A percentile compares a stretch with the other conserved stretches of the same genome.
These are phyloP conservation scores for Clonostachys byssicola DNA, from an alignment of 2,329 filamentous ascomycete species.

Conservation along the genomic window DNA sequence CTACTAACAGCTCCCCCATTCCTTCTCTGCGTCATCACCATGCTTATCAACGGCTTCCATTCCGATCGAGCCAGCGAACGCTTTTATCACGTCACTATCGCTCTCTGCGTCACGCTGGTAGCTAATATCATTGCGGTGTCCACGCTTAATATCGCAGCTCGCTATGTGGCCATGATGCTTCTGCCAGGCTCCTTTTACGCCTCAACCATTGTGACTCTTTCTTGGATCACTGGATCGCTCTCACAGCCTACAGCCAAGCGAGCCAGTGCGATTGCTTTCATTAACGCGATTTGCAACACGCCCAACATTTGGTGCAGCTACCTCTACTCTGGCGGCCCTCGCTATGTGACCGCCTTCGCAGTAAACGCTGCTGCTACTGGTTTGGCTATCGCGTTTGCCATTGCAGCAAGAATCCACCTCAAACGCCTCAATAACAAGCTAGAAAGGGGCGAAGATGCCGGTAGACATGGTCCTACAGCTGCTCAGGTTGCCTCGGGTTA, in stretches of 20 bases:
- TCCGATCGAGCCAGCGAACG: slow-evolving; percentile 43
- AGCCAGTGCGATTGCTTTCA: slow-evolving; percentile 61
- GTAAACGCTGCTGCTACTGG: slow-evolving; percentile 17
- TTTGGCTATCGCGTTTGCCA: slow-evolving; percentile 16
- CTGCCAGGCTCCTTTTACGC: slow-evolving; percentile 27
- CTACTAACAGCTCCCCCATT: slow-evolving; percentile 11
- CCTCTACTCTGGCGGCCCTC: slow-evolving; percentile 41
- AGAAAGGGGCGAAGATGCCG: slow-evolving; percentile 13
- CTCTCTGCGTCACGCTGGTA: slow-evolving; percentile 39
- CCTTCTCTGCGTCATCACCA: slow-evolving; percentile 17
- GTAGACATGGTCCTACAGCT: slow-evolving; percentile 17
- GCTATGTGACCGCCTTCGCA: slow-evolving; percentile 12
- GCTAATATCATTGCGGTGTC: slow-evolving; percentile 29
- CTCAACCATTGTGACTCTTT: slow-evolving; percentile 19
- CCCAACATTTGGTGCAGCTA: slow-evolving; percentile 59
- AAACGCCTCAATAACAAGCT: slow-evolving; percentile 16
- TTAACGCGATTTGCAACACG: slow-evolving; percentile 56
- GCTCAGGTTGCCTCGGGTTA: slow-evolving; percentile 17
- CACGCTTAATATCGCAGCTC: slow-evolving; percentile 29
- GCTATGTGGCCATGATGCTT: slow-evolving; percentile 24
- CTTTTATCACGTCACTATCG: slow-evolving; percentile 43
- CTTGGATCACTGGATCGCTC: slow-evolving; percentile 11
- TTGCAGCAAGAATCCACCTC: slow-evolving; percentile 10
- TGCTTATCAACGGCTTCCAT: slow-evolving; percentile 30
- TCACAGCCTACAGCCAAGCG: slow-evolving; percentile 71